Percentiles rank a stretch among this genome's conserved stretches.
Conservation (phyloP, 78 protist species). For the Dictyostelium discoideum region DNA sequence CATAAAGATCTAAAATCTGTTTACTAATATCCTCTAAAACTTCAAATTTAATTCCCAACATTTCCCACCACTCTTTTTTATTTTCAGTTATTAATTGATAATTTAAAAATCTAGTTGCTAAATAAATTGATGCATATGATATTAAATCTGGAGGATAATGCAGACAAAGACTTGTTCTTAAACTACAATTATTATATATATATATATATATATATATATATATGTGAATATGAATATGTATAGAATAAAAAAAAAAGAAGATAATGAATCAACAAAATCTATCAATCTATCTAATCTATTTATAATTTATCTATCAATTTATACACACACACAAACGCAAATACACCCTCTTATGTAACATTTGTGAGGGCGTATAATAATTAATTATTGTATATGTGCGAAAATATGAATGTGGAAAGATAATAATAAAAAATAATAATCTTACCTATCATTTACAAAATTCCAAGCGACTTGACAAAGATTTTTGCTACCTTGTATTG, state of each 20-base stretch:
- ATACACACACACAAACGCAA: too few relatives aligned
- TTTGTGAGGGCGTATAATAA: too few relatives aligned
- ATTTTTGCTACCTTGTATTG: conserved; percentile 57
- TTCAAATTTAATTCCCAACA: conserved; percentile 37
- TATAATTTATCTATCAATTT: not conserved
- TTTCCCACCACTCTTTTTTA: conserved; percentile 76
- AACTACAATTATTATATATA: not conserved
- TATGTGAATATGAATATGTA: not conserved
- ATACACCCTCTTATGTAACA: too few relatives aligned
- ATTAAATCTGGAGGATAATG: conserved; percentile 77
- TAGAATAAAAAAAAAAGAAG: not conserved
- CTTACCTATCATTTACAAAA: conserved; percentile 89
- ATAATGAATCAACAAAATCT: not conserved
- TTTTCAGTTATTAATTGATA: conserved; percentile 16
- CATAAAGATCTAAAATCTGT: conserved; percentile 72
- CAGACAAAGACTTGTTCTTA: conserved; percentile 85
- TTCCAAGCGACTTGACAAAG: conserved; percentile 90
- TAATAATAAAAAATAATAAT: too few relatives aligned
- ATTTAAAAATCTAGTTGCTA: conserved; percentile 72
- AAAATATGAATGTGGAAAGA: not conserved
- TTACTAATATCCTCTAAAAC: conserved; percentile 50
- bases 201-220: too few relatives aligned
- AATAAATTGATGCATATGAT: conserved; percentile 62
- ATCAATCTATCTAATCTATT: not conserved
- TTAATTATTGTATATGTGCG: too few relatives aligned